Evolutionary conservation across 768 basidiomycete species (phyloP), one percentile per base, ranked within the genome.

Genomic region (Sistotremastrum niveocremeum): DNA sequence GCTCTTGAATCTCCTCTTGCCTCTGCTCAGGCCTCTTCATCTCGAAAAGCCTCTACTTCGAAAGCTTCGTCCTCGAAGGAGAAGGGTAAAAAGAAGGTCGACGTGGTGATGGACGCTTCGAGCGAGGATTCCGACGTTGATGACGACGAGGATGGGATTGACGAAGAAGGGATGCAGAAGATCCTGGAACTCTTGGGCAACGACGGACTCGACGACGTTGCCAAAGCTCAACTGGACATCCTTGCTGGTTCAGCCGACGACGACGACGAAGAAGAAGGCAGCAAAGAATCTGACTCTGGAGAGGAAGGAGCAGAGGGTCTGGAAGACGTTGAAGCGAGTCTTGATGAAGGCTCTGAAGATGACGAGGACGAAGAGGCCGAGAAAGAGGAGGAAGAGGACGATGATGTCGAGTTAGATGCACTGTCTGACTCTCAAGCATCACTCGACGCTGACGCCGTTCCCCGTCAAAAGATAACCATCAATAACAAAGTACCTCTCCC

Each of bases 401-500:
- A 72, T 9, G 71, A 66, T 7, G 57, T 86, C 32, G 69, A 74
- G 1, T 62, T 89, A 7, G 87, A 89, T 52, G 82, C 87, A 37
- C 64, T 76, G 5, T 79, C 80, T 11, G 73, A 71, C 11, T 66
- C 56, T 8, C 61, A 70, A 34, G 49, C 59, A 2, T 65, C 66
- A 4, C 69, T 88, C 9, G 85, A 90, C 50, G 83, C 86, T 46
- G 91, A 94, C 56, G 74, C 68, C 1, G 72, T 90, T 31, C 86
- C 83, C n/a, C 70, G 68, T 48, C 81, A 82, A 68, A 93, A 90
- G 67, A 63, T 88, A 40, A 79, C 81, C 52, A 76, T 87, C 45
- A 78, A 93, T 68, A 85, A 93, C 63, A 74, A 73, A 54, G 89
- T 84, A 43, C 40, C 76, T 66, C 32, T 41, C 38, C 29, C 4